These are phyloP conservation scores for Collybiopsis confluens DNA, from an alignment of 768 basidiomycete genomes.

Conservation along the genomic window DNA sequence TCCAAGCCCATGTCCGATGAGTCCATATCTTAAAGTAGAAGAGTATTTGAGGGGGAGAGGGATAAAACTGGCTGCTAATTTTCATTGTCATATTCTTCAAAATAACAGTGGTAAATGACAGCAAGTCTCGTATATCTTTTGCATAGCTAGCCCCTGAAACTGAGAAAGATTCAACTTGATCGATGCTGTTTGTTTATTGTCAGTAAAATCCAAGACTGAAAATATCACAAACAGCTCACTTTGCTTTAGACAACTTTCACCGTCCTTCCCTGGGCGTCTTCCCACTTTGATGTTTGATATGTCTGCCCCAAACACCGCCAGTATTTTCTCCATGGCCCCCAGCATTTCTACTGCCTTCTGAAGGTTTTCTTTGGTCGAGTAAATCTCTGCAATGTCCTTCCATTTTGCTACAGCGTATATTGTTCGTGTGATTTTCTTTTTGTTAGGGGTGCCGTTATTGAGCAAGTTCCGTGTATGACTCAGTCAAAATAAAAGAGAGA, in stretches of 20 bases:
- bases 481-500: background rate
- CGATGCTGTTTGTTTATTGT: no score
- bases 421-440: conserved; percentile 10
- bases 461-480: conserved; percentile 12
- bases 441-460: conserved; percentile 10
- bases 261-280: no score
- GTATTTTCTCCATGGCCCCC: conserved; percentile 12
- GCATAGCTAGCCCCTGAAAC: background rate
- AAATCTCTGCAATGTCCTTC: conserved; percentile 12
- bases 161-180: no score
- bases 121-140: background rate
- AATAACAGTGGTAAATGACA: background rate
- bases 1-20: background rate
- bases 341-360: conserved; percentile 14
- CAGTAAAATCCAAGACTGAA: no score
- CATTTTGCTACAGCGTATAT: conserved; percentile 18
- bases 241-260: no score
- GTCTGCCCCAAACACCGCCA: conserved; percentile 13
- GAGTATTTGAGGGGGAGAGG: background rate
- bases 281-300: background rate
- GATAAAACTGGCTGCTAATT: background rate
- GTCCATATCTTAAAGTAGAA: background rate
- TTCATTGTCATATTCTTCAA: background rate
- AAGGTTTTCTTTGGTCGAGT: conserved; percentile 3
- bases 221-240: no score